phyloP scores from a whole-genome alignment of 2,329 filamentous ascomycete species.

The Ophiocordyceps camponoti-saundersi region DNA sequence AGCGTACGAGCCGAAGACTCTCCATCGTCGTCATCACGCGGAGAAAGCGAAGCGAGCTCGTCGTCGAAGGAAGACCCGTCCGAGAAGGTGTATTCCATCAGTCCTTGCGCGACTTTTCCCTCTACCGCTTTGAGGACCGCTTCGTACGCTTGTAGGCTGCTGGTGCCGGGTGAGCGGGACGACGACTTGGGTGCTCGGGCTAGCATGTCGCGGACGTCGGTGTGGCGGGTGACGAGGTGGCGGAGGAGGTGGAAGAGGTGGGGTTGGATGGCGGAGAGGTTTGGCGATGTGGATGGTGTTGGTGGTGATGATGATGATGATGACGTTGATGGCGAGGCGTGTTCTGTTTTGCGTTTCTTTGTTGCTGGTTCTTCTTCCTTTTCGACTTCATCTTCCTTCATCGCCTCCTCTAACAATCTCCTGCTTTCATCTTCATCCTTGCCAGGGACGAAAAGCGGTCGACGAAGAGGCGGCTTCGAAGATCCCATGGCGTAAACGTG shows the following conservation, averaged over 20 bases:
- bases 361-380: conserved; percentile 29
- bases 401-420: conserved; percentile 24
- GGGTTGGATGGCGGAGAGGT: conserved; percentile 67
- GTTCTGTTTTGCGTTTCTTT: conserved; percentile 31
- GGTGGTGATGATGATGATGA: conserved; percentile 17
- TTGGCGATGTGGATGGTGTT: conserved; percentile 27
- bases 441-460: conserved; percentile 56
- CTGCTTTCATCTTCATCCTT: conserved; percentile 29
- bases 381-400: conserved; percentile 9
- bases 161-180: conserved; percentile 22
- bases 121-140: conserved; percentile 62
- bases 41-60: conserved; percentile 10
- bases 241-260: conserved; percentile 88
- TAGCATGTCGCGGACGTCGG: conserved; percentile 71
- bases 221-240: conserved; percentile 63
- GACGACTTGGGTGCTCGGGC: conserved; percentile 33
- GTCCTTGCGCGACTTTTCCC: conserved; percentile 50
- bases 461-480: conserved; percentile 42
- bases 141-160: conserved; percentile 64
- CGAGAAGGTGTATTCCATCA: conserved; percentile 47
- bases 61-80: conserved; percentile 31
- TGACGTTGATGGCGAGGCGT: neutral
- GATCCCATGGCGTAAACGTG: conserved; percentile 56
- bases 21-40: conserved; percentile 9
- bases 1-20: conserved; percentile 46